A percentile compares a stretch with the other conserved stretches of the same genome.
Evolutionary conservation across 2,329 filamentous ascomycete species (phyloP).

Genomic region (Microcyclosporella mali): DNA sequence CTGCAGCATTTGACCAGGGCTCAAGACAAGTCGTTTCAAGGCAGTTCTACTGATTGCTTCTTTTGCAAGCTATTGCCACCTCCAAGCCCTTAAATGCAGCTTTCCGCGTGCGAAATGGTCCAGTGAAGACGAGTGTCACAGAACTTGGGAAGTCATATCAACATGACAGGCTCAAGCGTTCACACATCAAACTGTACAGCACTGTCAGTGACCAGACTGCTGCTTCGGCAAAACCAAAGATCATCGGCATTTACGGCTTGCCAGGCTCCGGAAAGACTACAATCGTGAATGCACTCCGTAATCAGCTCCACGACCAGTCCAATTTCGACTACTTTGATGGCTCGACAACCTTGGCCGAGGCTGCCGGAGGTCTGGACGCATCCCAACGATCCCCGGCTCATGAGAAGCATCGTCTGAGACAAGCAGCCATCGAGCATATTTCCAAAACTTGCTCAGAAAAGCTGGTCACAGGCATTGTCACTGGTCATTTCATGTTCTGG

Average conservation of each 20-base stretch:
- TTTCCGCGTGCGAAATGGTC: too few species aligned
- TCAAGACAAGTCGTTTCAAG: too few species aligned
- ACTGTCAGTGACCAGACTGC: too few species aligned
- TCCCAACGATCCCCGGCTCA: constrained; percentile 41
- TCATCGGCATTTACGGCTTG: constrained; percentile 53
- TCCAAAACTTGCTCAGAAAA: constrained; percentile 31
- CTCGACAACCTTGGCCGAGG: constrained; percentile 43
- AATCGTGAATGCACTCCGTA: constrained; percentile 39
- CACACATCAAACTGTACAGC: too few species aligned
- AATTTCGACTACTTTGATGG: constrained; percentile 50
- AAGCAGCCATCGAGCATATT: constrained; percentile 44
- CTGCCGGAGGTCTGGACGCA: constrained; percentile 42
- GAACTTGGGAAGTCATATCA: too few species aligned
- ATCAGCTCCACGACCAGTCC: constrained; percentile 26
- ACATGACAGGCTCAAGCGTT: too few species aligned
- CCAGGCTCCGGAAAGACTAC: constrained; percentile 50
- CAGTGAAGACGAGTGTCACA: too few species aligned
- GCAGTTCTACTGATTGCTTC: too few species aligned
- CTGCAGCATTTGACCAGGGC: too few species aligned
- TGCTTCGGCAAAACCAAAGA: constrained; percentile 3
- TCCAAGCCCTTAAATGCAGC: too few species aligned
- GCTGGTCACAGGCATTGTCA: constrained; percentile 42
- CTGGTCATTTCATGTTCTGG: constrained; percentile 55
- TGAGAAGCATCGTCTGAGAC: constrained; percentile 37
- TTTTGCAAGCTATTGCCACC: too few species aligned